Evolutionary conservation across 2,329 filamentous ascomycete species (phyloP).

Genomic region (Aureobasidium zeae): DNA sequence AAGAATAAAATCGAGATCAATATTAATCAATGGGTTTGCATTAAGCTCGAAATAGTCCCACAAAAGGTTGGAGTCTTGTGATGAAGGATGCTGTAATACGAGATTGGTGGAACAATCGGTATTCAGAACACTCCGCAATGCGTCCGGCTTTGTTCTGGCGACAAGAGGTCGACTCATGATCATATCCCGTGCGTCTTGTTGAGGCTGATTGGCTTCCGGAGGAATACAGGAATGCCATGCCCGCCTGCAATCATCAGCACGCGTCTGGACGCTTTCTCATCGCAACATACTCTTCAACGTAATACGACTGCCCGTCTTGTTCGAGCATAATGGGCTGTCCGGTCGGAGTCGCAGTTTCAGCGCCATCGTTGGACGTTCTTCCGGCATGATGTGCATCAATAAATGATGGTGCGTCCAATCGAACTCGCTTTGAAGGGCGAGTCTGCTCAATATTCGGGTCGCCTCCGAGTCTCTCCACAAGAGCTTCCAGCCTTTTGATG

Average conservation of each 20-base stretch:
- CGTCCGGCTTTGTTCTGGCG: conserved; percentile 3
- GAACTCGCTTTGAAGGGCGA: neutral
- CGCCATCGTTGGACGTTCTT: no score
- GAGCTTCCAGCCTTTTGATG: neutral
- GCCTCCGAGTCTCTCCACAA: conserved; percentile 7
- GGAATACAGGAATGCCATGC: conserved; percentile 2
- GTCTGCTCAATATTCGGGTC: neutral
- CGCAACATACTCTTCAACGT: neutral
- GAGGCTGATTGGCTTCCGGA: neutral
- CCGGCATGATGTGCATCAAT: no score
- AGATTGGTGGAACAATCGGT: neutral
- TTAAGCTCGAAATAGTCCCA: conserved; percentile 13
- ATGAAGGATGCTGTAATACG: neutral
- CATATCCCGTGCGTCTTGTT: neutral
- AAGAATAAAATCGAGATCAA: conserved; percentile 11
- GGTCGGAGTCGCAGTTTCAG: no score
- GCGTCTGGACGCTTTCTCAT: neutral
- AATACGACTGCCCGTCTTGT: conserved; percentile 2
- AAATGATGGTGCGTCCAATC: no score
- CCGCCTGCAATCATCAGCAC: neutral
- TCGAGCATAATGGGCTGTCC: conserved; percentile 2
- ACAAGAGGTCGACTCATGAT: conserved; percentile 3
- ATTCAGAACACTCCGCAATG: neutral
- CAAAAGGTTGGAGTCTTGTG: neutral
- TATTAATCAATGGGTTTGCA: conserved; percentile 13